These are phyloP conservation scores for Bathelium albidoporum DNA, from an alignment of 495 filamentous ascomycete species.

Conservation along the genomic window DNA sequence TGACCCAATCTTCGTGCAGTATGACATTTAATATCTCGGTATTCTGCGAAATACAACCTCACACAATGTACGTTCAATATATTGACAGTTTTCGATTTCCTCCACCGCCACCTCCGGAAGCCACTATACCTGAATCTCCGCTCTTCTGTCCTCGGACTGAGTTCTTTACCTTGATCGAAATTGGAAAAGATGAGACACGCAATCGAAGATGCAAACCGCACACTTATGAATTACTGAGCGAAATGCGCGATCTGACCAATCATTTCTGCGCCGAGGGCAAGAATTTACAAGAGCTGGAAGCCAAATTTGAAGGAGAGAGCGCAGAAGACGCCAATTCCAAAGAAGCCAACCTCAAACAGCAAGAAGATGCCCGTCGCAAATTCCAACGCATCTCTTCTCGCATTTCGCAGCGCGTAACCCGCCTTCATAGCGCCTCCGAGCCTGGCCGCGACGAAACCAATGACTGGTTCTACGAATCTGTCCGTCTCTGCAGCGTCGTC, in stretches of 20 bases:
- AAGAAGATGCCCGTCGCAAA: background rate
- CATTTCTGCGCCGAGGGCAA: background rate
- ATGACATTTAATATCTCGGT: conserved; percentile 19
- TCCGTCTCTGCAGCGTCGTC: conserved; percentile 16
- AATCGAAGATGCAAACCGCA: conserved; percentile 1
- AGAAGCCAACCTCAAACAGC: background rate
- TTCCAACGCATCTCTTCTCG: background rate
- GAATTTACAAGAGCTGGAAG: background rate
- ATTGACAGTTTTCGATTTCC: conserved; percentile 5
- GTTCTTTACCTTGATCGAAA: conserved; percentile 7
- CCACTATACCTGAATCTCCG: conserved; percentile 23
- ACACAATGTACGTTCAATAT: conserved; percentile 17
- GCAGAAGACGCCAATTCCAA: background rate
- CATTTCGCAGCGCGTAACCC: background rate
- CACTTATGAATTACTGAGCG: background rate
- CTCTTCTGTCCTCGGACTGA: conserved; percentile 19
- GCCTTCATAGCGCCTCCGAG: background rate
- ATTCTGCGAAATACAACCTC: conserved; percentile 18
- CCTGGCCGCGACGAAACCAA: conserved; percentile 1
- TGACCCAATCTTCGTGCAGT: conserved; percentile 18
- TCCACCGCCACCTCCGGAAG: conserved; percentile 8
- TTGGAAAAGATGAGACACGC: background rate
- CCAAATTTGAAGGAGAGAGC: background rate
- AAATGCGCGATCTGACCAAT: conserved; percentile 1
- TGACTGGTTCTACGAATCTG: conserved; percentile 27